Conservation (phyloP, 768 basidiomycete species). For the Candolleomyces aberdarensis region DNA sequence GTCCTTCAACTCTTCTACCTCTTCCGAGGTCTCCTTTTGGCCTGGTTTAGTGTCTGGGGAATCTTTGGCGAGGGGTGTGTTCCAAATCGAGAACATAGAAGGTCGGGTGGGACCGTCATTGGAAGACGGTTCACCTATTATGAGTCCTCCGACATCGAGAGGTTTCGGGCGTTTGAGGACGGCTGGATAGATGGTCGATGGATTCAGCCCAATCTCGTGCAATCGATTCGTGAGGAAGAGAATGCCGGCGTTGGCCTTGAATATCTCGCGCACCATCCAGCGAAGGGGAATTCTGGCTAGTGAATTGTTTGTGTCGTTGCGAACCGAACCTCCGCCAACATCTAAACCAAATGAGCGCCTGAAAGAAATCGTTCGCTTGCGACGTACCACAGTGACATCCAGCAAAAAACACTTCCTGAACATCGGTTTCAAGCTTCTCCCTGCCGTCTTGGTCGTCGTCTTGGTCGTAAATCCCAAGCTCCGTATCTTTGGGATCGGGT, state of each 20-base stretch:
- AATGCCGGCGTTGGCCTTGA: constrained; percentile 54
- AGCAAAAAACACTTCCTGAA: constrained; percentile 44
- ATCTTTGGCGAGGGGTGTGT: too few species aligned
- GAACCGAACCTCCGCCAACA: constrained; percentile 53
- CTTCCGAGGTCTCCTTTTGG: constrained; percentile 42
- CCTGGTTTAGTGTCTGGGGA: neutral
- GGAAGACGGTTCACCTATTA: constrained; percentile 4
- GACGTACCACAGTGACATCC: constrained; percentile 44
- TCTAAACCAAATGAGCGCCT: constrained; percentile 26
- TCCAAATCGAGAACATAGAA: neutral
- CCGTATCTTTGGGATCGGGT: constrained; percentile 23
- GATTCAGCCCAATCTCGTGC: constrained; percentile 39
- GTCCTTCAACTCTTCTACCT: constrained; percentile 62
- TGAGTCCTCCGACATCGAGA: constrained; percentile 10
- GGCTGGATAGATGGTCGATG: constrained; percentile 33
- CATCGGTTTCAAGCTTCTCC: constrained; percentile 25
- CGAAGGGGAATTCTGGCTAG: constrained; percentile 52
- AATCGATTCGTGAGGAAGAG: constrained; percentile 49
- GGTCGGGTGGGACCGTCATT: neutral
- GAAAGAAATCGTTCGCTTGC: neutral
- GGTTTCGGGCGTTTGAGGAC: constrained; percentile 31
- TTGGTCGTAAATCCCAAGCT: constrained; percentile 23
- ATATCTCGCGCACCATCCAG: constrained; percentile 72
- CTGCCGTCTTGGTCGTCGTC: too few species aligned
- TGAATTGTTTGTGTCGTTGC: constrained; percentile 34